Evolutionary conservation across 1,284 basidiomycete species (phyloP).

Genomic region (Microbotryomycetes sp.): DNA sequence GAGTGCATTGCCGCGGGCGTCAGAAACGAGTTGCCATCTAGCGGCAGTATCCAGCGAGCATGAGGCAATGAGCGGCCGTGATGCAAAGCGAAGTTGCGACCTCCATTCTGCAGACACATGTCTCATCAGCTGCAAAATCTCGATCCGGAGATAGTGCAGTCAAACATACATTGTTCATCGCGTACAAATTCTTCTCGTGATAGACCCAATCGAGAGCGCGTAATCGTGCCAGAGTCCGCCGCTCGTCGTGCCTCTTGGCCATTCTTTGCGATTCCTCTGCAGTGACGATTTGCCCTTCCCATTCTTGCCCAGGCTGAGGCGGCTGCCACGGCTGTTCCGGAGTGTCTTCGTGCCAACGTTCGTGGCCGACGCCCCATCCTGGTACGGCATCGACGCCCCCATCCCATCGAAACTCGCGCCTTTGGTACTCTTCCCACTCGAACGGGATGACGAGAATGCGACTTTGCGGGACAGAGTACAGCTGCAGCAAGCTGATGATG

Average conservation of each 20-base stretch:
- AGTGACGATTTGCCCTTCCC: slow-evolving; percentile 3
- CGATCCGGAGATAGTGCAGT: background rate
- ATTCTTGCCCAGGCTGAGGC: slow-evolving; percentile 2
- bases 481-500: slow-evolving; percentile 33
- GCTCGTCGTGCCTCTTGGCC: background rate
- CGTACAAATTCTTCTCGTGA: slow-evolving; percentile 40
- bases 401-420: slow-evolving; percentile 34
- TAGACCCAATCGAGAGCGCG: slow-evolving; percentile 38
- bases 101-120: slow-evolving; percentile 36
- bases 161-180: slow-evolving; percentile 39
- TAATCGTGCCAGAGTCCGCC: slow-evolving; percentile 27
- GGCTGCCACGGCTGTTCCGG: background rate
- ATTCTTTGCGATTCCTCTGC: slow-evolving; percentile 3
- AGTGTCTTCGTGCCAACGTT: background rate
- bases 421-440: slow-evolving; percentile 34
- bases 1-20: slow-evolving; percentile 36
- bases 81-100: slow-evolving; percentile 37
- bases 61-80: slow-evolving; percentile 35
- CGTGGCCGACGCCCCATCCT: slow-evolving; percentile 33
- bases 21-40: slow-evolving; percentile 40
- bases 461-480: slow-evolving; percentile 31
- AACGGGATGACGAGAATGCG: slow-evolving; percentile 37
- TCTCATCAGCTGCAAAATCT: too few species aligned
- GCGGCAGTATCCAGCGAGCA: slow-evolving; percentile 38
- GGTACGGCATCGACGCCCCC: slow-evolving; percentile 31